Evolutionary conservation across 2,329 filamentous ascomycete species (phyloP).

Genomic region (Clonostachys solani): DNA sequence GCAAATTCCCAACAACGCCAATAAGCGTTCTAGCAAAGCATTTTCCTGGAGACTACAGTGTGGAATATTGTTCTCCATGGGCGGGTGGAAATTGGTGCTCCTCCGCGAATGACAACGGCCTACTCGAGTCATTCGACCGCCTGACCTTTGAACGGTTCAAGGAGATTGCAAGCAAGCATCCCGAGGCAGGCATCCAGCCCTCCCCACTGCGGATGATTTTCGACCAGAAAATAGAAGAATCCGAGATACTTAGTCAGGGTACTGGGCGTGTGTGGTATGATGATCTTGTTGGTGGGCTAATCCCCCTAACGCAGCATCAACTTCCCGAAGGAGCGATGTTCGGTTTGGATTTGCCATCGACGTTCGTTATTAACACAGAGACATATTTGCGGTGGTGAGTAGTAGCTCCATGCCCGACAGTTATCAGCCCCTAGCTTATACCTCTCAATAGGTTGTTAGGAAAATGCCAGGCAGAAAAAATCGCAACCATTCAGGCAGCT

Average conservation of each 20-base stretch:
- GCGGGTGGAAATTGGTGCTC: constrained; percentile 65
- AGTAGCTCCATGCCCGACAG: background rate
- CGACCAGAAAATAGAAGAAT: constrained; percentile 23
- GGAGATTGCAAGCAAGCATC: constrained; percentile 15
- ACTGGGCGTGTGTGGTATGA: constrained; percentile 35
- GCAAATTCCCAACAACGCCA: constrained; percentile 31
- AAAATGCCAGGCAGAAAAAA: constrained; percentile 64
- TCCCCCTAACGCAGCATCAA: constrained; percentile 16
- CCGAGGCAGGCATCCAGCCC: constrained; percentile 54
- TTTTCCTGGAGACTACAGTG: constrained; percentile 81
- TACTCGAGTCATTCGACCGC: constrained; percentile 7
- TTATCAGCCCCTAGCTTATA: background rate
- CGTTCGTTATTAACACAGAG: constrained; percentile 58
- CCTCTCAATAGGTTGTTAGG: constrained; percentile 65
- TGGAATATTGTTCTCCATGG: constrained; percentile 79
- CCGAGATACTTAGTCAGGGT: constrained; percentile 35
- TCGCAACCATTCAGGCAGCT: constrained; percentile 51
- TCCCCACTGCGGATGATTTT: constrained; percentile 11
- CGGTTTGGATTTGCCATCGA: constrained; percentile 24
- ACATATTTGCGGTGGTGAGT: constrained; percentile 69
- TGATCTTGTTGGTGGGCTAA: constrained; percentile 27
- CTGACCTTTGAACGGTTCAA: constrained; percentile 10
- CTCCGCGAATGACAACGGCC: constrained; percentile 44
- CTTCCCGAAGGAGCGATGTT: constrained; percentile 26
- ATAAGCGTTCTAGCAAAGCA: constrained; percentile 71